Percentiles rank a stretch among this genome's conserved stretches.
Conservation (phyloP, 148 eudicot genomes). For the Nepenthes mirabilis region DNA sequence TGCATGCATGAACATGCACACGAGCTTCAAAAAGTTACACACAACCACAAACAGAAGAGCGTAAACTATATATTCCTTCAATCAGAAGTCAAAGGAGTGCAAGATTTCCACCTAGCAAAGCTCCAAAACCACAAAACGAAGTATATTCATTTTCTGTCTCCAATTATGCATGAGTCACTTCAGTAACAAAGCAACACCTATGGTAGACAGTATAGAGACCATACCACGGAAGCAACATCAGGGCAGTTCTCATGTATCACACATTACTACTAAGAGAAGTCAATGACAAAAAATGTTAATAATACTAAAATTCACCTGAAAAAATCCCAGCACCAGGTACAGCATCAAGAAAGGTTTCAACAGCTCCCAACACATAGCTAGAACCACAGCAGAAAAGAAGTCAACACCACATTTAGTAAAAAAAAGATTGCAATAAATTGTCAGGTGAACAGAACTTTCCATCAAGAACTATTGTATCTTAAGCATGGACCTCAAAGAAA, state of each 20-base stretch:
- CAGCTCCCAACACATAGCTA: constrained; percentile 99
- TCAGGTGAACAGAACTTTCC: neutral
- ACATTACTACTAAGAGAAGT: neutral
- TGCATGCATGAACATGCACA: neutral
- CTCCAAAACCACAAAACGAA: too few relatives aligned
- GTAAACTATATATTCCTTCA: too few relatives aligned
- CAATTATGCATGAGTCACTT: too few relatives aligned
- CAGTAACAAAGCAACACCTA: too few relatives aligned
- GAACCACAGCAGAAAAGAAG: constrained; percentile 10
- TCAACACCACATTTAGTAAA: neutral
- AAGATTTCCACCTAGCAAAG: too few relatives aligned
- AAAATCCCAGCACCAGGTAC: constrained; percentile 87
- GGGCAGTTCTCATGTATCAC: too few relatives aligned
- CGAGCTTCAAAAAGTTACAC: too few relatives aligned
- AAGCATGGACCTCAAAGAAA: constrained; percentile 1
- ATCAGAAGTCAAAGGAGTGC: too few relatives aligned
- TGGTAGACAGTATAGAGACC: neutral
- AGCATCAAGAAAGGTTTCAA: constrained; percentile 94
- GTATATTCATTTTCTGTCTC: too few relatives aligned
- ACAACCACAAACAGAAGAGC: too few relatives aligned
- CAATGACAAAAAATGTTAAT: neutral
- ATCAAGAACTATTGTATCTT: constrained; percentile 2
- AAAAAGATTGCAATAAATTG: neutral
- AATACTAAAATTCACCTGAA: constrained; percentile 35
- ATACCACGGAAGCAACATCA: neutral